These are phyloP conservation scores for Neophaeococcomyces aloes DNA, from an alignment of 2,329 filamentous ascomycete species.

Conservation along the genomic window DNA sequence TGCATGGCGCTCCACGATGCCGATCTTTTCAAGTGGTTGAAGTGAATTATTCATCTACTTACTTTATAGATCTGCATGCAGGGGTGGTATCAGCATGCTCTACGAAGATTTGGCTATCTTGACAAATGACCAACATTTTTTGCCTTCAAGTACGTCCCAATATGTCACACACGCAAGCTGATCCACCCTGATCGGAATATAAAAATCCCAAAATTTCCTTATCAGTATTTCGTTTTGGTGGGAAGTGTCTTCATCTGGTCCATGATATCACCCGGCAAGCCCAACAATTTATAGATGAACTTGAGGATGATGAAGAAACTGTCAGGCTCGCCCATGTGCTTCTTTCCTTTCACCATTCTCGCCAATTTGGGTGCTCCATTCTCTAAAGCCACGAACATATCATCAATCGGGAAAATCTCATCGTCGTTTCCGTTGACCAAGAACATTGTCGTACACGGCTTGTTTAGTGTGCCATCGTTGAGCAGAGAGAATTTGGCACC, in stretches of 20 bases:
- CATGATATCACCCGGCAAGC: slow-evolving; percentile 19
- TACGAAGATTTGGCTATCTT: not conserved
- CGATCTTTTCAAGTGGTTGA: too few relatives aligned
- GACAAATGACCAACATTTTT: too few relatives aligned
- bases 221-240: slow-evolving; percentile 18
- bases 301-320: slow-evolving; percentile 30
- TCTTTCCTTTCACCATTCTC: slow-evolving; percentile 46
- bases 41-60: too few relatives aligned
- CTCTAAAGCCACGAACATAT: slow-evolving; percentile 45
- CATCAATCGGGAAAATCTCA: slow-evolving; percentile 54
- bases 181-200: not conserved
- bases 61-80: too few relatives aligned
- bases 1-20: too few relatives aligned
- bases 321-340: slow-evolving; percentile 60
- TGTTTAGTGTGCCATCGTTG: slow-evolving; percentile 45
- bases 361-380: slow-evolving; percentile 45
- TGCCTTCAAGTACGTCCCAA: too few relatives aligned
- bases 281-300: slow-evolving; percentile 27
- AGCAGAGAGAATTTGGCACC: slow-evolving; percentile 45
- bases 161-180: not conserved
- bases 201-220: not conserved
- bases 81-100: too few relatives aligned
- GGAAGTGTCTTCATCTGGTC: slow-evolving; percentile 22
- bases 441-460: slow-evolving; percentile 39
- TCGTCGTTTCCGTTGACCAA: slow-evolving; percentile 50